phyloP scores from a whole-genome alignment of 164 flowering plant genomes.

The Paratinospora sagittata region DNA sequence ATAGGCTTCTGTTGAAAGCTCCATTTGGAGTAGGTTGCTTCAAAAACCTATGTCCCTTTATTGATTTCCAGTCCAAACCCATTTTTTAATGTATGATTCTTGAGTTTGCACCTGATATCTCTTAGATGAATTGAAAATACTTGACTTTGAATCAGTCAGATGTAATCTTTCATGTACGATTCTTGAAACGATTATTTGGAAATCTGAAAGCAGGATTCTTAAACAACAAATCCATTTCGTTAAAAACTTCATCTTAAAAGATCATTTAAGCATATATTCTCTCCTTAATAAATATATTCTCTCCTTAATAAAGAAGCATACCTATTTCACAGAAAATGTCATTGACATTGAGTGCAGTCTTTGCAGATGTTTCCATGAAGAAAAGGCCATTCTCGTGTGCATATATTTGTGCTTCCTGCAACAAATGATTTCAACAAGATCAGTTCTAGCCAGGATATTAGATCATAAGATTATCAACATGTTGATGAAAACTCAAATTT shows the following conservation, averaged over 20 bases:
- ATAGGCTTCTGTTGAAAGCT: no score
- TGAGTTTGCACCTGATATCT: background rate
- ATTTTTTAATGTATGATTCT: no score
- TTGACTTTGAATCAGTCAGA: no score
- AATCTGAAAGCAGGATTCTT: background rate
- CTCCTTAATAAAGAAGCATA: slow-evolving; percentile 14
- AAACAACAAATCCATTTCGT: background rate
- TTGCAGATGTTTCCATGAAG: slow-evolving; percentile 88
- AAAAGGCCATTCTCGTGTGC: slow-evolving; percentile 85
- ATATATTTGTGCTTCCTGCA: slow-evolving; percentile 65
- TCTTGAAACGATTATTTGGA: no score
- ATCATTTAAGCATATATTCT: no score
- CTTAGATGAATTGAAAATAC: no score
- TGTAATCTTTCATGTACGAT: no score
- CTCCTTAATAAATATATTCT: background rate
- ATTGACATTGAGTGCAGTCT: slow-evolving; percentile 70
- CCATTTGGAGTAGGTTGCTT: no score
- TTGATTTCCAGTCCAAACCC: no score
- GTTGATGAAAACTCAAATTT: no score
- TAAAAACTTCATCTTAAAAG: background rate
- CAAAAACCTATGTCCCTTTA: no score
- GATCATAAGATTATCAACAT: background rate
- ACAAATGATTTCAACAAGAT: background rate
- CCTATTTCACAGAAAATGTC: slow-evolving; percentile 85
- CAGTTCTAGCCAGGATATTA: background rate